Base-by-base conservation (phyloP, 2,329 filamentous ascomycete species). In the Annulohypoxylon truncatum region DNA sequence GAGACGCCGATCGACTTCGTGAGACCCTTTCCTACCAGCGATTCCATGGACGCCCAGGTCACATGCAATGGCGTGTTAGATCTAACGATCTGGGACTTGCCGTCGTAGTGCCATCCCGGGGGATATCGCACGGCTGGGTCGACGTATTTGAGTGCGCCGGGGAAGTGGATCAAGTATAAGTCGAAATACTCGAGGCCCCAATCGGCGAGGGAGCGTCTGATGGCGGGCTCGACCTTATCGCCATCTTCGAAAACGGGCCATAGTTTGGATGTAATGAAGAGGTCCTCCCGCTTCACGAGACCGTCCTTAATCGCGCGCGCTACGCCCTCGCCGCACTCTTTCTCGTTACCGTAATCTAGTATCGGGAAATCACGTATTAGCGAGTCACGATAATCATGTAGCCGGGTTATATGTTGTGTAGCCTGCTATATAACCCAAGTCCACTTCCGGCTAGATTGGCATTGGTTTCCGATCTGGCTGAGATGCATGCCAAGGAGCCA, bases 251-350 rank as follows among this genome's bases (percentile, higher is more conserved):
- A 97, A 71, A 90, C 90, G 83, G 95, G 94, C 93, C 94, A 97
- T 63, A 97, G 90, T 85, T 97, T 97, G 80, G 91, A 93, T 70
- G 94, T 92, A 77, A 97, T 89, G 87, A 97, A 97, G 77, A 97
- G 91, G 22, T 97, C 93, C 80, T 92, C 89, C 65, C 92, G 90
- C 84, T 90, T 93, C 73, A 94, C 92, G 63, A 95, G 79, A 44
- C 92, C 91, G 8, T 96, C 92, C 76, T 90, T 86, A 81, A 96
- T 93, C 75, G 92, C 92, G 72, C 91, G 90, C 64, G 89, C 87
- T 48, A 95, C 85, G 74, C 92, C 92, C 77, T 94, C 82, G 64
- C 92, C 92, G 70, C 87, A 89, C 79, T 94, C 91, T 72, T 88
- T 87, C 80, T 95, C 92, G 78, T 95, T 95, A 74, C 91, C 91